Base-by-base conservation (phyloP, 2,329 filamentous ascomycete genomes). In the Claviceps monticola region DNA sequence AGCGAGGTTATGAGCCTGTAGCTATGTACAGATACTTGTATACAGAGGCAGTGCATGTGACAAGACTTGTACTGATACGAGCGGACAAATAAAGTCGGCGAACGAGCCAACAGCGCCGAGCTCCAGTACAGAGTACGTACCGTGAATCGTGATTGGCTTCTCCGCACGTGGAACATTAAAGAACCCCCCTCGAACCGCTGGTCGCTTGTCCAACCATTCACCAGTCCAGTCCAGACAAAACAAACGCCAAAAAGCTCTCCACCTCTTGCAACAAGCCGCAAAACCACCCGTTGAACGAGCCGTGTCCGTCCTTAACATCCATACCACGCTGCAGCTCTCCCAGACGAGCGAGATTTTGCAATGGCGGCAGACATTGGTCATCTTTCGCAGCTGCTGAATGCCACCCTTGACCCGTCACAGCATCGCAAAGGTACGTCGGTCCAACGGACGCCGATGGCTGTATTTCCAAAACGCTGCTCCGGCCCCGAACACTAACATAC, bases 331-430 rank as follows among this genome's bases (percentile, higher is more conserved):
- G 56, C 48, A 56, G 56, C 54, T 58, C 51, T 53, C 54, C 46
- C 46, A 36, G 50, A 34, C 46, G 53, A 52, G 53, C 47, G 53
- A 52, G 51, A 51, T 54, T 48, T 63, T 64, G 74, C 58, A 64
- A 81, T 81, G 78, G 75, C 76, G 64, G 70, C 74, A 59, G 71
- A 78, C 58, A 72, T 80, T 63, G 71, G 71, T 59, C 70, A 71
- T 55, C 74, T 96, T 67, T 85, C 88, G 57, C 82, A 88, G 75
- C 78, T 97, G 68, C 82, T 98, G 57, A 80, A 94, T 69, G 88
- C 88, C 62, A 97, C 89, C 62, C 79, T 97, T 62, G 88, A 96
- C 70, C 88, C 88, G 17, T 74, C 79, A 57, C 83, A 91, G 68
- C 88, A 91, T 69, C 90, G 88, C 69, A 85, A 94, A 83, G 91